Conservation (phyloP, 2,329 filamentous ascomycete genomes). For the Epichloe elymi region DNA sequence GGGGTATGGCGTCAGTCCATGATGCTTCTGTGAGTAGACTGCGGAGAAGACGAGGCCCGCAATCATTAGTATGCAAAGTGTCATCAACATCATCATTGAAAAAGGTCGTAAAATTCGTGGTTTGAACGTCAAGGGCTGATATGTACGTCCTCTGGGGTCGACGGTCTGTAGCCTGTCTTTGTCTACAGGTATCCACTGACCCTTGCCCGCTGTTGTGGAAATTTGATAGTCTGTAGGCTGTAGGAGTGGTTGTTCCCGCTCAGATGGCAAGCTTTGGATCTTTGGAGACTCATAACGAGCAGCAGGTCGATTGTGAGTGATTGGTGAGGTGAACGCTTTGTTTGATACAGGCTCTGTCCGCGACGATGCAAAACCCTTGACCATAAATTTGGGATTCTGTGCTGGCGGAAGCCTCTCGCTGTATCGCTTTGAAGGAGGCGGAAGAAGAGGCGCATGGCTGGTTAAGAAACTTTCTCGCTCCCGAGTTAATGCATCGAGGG, state of each 20-base stretch:
- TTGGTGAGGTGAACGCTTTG: neutral
- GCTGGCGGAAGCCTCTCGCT: conserved; percentile 17
- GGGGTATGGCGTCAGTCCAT: conserved; percentile 55
- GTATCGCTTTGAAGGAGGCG: conserved; percentile 21
- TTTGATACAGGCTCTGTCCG: neutral
- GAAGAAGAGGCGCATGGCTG: conserved; percentile 31
- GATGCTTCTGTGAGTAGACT: conserved; percentile 47
- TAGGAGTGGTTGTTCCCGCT: conserved; percentile 1
- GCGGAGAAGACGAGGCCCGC: conserved; percentile 60
- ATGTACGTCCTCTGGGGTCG: conserved; percentile 24
- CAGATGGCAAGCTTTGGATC: neutral
- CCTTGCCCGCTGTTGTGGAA: conserved; percentile 6
- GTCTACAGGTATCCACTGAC: conserved; percentile 21
- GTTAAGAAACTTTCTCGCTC: conserved; percentile 50
- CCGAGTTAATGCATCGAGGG: conserved; percentile 73
- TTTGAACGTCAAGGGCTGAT: conserved; percentile 50
- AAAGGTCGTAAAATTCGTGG: conserved; percentile 57
- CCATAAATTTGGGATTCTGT: neutral
- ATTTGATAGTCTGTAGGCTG: neutral
- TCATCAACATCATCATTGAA: conserved; percentile 47
- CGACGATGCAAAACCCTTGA: neutral
- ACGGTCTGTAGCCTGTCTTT: conserved; percentile 21
- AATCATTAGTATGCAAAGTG: conserved; percentile 56
- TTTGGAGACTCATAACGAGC: neutral
- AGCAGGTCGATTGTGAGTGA: neutral